phyloP scores from a whole-genome alignment of 169 alveolate genomes.

The Toxoplasma gondii region DNA sequence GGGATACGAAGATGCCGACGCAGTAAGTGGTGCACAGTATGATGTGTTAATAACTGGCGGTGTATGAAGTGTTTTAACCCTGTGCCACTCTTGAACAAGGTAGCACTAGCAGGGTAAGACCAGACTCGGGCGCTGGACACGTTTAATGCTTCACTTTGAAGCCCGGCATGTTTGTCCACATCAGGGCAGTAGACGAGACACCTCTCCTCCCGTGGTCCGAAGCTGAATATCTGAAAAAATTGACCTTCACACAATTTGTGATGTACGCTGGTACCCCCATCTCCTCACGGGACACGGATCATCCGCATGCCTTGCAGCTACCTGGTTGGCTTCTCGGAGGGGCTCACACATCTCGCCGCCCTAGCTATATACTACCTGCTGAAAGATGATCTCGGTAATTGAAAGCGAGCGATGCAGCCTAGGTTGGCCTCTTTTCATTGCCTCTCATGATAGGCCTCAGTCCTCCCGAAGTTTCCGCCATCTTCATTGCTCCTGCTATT shows the following conservation, averaged over 20 bases:
- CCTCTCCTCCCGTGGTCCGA: constrained; percentile 56
- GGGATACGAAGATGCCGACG: constrained; percentile 68
- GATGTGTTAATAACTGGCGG: too few relatives aligned
- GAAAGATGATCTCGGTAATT: constrained; percentile 82
- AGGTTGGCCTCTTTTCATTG: not conserved
- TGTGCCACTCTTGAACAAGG: too few relatives aligned
- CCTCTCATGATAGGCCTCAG: constrained; percentile 58
- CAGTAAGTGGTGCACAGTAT: constrained; percentile 33
- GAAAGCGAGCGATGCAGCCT: not conserved
- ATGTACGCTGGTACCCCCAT: constrained; percentile 38
- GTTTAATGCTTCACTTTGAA: not conserved
- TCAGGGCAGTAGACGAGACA: constrained; percentile 57
- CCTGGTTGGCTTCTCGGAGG: constrained; percentile 90
- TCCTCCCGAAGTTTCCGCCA: constrained; percentile 78
- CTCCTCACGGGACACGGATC: too few relatives aligned
- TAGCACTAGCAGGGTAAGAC: not conserved
- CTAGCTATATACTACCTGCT: constrained; percentile 87
- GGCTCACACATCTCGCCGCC: constrained; percentile 88
- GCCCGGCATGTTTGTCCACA: not conserved
- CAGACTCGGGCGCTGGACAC: not conserved
- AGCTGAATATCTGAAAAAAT: constrained; percentile 41
- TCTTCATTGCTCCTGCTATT: constrained; percentile 85
- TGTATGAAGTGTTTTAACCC: too few relatives aligned
- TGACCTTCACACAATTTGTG: constrained; percentile 65
- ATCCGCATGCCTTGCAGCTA: constrained; percentile 67